Percentiles rank a stretch among this genome's conserved stretches.
Evolutionary conservation across 352 stramenopile species (phyloP).

Genomic region (Peronosclerospora sorghi): DNA sequence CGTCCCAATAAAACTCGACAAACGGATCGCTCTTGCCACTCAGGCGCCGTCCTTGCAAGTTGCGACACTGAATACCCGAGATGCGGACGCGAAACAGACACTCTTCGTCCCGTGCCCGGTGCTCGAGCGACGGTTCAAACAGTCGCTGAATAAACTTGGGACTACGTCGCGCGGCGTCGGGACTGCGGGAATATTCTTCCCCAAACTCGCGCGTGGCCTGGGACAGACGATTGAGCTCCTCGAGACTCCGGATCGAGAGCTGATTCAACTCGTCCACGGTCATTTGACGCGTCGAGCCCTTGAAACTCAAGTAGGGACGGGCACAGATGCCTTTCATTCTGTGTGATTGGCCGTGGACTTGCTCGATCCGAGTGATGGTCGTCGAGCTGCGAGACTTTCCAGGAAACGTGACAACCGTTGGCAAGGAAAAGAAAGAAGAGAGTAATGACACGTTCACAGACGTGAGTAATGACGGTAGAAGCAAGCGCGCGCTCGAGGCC

Average conservation of each 20-base stretch:
- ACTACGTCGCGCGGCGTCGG: conserved; percentile 25
- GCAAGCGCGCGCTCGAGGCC: no score
- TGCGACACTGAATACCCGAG: conserved; percentile 81
- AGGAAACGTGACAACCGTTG: not conserved
- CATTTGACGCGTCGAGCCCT: conserved; percentile 31
- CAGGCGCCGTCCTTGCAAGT: conserved; percentile 67
- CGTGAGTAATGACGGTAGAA: not conserved
- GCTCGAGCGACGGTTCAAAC: conserved; percentile 60
- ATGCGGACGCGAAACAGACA: conserved; percentile 80
- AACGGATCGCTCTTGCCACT: conserved; percentile 81
- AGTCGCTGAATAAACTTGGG: conserved; percentile 57
- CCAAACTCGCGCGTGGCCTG: conserved; percentile 67
- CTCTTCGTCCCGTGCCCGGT: conserved; percentile 44
- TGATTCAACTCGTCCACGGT: conserved; percentile 31
- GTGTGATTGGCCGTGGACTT: not conserved
- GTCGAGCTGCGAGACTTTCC: not conserved
- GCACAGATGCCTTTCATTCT: conserved; percentile 7
- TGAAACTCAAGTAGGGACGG: conserved; percentile 29
- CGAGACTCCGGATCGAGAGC: conserved; percentile 27
- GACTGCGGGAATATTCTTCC: conserved; percentile 40
- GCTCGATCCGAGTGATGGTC: conserved; percentile 7
- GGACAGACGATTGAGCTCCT: conserved; percentile 65
- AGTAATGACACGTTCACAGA: no score
- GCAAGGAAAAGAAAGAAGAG: no score
- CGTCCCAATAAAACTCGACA: conserved; percentile 84